Base-by-base conservation (phyloP, 192 early-diverging fungal species). In the Mycoemilia scoparia region DNA sequence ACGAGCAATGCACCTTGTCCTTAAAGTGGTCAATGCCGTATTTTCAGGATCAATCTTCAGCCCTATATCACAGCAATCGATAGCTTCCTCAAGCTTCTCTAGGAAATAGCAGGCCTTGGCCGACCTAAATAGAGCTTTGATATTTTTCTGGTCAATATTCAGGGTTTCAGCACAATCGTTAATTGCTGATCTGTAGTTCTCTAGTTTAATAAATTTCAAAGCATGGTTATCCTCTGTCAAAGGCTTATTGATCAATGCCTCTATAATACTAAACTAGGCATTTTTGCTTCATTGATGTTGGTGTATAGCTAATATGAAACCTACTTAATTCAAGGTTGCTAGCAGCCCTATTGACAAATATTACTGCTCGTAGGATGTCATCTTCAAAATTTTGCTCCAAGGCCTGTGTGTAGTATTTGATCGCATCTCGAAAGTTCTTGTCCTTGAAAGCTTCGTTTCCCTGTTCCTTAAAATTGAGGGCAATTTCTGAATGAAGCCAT, bases 91-190 rank as follows among this genome's bases (percentile, higher is more conserved):
- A 30, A 78, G 64, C 54, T 77, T 80, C 27, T 86, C 87, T 31
- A 99, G 54, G 13, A 67, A 62, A 19, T 66, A 47, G 14, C 84
- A 69, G 4, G 91, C 95, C 38, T 77, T 76, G 4, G 74, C 76
- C 0, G 89, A 88, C 21, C 91, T 71, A 60, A 79, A 99, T 31
- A 82, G 74, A 0, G 89, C 95, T 52, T 99, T 99, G 34, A 89
- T 67, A 29, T 89, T 88, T 26, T 74, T 65, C 3, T 77, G 67
- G 36, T 84, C 71, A 3, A 82, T 43, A 16, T 47, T 24, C 42
- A 99, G 51, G 7, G 83, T 85, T n/a, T 71, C 66, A 6, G 74
- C 68, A 43, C 91, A 95, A 65, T 99, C 95, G 32, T 67, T 74
- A 24, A 95, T 46, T n/a, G 80, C 88, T 37, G 57, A 66, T 7